phyloP scores from a whole-genome alignment of 169 alveolate genomes.

The Miamiensis avidus region DNA sequence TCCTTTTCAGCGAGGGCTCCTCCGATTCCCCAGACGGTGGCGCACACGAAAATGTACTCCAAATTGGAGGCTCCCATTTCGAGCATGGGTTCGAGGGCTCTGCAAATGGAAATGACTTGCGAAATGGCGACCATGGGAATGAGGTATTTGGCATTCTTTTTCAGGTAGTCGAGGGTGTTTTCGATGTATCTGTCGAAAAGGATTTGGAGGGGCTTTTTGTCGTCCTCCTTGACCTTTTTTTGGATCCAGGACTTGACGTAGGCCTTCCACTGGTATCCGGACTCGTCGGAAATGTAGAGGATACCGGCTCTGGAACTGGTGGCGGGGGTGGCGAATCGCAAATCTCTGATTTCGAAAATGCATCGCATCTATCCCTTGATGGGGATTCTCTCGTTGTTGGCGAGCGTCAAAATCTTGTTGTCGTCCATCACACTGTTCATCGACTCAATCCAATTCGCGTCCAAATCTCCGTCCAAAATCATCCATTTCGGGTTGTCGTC shows the following conservation, averaged over 20 bases:
- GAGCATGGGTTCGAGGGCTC: slow-evolving; percentile 81
- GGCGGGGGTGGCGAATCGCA: slow-evolving; percentile 97
- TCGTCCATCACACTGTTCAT: slow-evolving; percentile 97
- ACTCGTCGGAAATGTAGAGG: slow-evolving; percentile 90
- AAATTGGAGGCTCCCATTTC: slow-evolving; percentile 88
- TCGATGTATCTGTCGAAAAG: slow-evolving; percentile 92
- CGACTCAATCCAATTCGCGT: slow-evolving; percentile 97
- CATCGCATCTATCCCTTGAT: slow-evolving; percentile 95
- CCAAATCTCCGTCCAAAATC: slow-evolving; percentile 95
- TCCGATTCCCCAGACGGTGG: slow-evolving; percentile 95
- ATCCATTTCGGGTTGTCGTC: slow-evolving; percentile 93
- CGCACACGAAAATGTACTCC: slow-evolving; percentile 92
- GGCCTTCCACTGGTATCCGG: slow-evolving; percentile 94
- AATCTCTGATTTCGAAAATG: slow-evolving; percentile 96
- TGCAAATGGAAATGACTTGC: slow-evolving; percentile 84
- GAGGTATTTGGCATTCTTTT: slow-evolving; percentile 86
- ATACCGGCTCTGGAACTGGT: slow-evolving; percentile 97
- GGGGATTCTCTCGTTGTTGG: slow-evolving; percentile 95
- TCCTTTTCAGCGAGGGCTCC: slow-evolving; percentile 94
- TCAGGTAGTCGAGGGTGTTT: slow-evolving; percentile 86
- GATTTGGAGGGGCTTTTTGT: slow-evolving; percentile 82
- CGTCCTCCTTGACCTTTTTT: slow-evolving; percentile 74
- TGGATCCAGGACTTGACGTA: slow-evolving; percentile 94
- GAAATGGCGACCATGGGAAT: slow-evolving; percentile 87
- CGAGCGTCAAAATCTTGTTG: slow-evolving; percentile 93